Base-by-base conservation (phyloP, 1,139 yeast genomes). In the Meyerozyma elateridarum region DNA sequence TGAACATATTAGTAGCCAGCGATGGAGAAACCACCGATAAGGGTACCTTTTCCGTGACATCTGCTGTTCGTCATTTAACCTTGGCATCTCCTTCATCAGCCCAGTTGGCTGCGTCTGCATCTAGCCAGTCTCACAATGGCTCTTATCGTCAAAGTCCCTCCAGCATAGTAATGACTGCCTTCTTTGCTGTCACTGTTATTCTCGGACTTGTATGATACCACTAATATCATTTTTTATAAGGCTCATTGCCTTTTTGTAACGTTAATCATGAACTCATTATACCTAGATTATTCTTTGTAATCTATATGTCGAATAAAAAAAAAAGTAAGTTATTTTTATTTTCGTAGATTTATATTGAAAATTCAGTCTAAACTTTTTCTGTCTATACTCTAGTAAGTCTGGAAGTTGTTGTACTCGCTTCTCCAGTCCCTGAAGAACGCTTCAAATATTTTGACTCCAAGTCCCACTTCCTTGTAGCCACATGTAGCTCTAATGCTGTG, bases 401-500 rank as follows among this genome's bases (percentile, higher is more conserved):
- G n/a, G n/a, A 46, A 55, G 13, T 44, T 35, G 36, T 54, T 53
- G 38, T 59, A 54, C 22, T 46, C 47, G 3, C 38, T 35, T 41
- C 62, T 52, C 70, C 71, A 66, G 38, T 56, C 52, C 16, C 48
- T 44, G 39, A 63, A 65, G 35, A 64, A 65, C 1, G 64, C 65
- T 15, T 47, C 44, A 41, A 64, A 67, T 25, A 62, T 57, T 29
- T 59, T 55, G 8, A 61, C 54, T 1, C 73, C 73, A 32, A 67
- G 54, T 3, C 70, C 71, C 26, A 61, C 53, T 36, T 68, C 74
- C 37, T 61, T 64, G 29, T 56, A 59, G 2, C 74, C 74, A 36
- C 62, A 50, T 16, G 61, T 49, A 5, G 70, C 68, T 36, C 74
- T 50, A 28, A 67, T 64, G 4, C 68, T 60, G 44, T 68, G 74